phyloP scores from a whole-genome alignment of 2,329 filamentous ascomycete species.

The Neopestalotiopsis clavispora region DNA sequence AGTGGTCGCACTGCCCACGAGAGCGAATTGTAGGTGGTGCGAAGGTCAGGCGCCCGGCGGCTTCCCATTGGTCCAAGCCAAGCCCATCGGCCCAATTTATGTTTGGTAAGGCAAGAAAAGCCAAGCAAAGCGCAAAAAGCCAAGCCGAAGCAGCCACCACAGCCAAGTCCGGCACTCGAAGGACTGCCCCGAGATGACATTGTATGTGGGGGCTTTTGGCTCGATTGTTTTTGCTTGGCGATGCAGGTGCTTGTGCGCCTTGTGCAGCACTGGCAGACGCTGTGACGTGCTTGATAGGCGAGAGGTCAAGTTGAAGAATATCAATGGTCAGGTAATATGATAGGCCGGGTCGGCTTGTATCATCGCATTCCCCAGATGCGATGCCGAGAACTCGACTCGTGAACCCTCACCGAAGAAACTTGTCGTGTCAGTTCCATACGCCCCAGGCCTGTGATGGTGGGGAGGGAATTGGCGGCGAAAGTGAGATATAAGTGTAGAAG shows the following conservation, averaged over 20 bases:
- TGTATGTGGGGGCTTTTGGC: neutral
- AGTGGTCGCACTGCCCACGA: neutral
- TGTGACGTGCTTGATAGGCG: slow-evolving; percentile 1
- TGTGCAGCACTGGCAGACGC: neutral
- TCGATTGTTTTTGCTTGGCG: slow-evolving; percentile 2
- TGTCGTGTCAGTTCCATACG: neutral
- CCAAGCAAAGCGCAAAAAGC: too few species aligned
- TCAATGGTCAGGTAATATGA: neutral
- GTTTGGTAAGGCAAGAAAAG: neutral
- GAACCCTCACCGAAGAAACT: neutral
- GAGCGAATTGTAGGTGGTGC: neutral
- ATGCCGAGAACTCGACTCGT: neutral
- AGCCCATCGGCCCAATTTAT: neutral
- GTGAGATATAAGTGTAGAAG: neutral
- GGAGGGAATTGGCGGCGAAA: neutral
- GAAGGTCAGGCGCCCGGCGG: neutral
- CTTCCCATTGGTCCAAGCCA: neutral
- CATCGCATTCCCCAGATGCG: neutral
- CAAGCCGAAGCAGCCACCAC: neutral
- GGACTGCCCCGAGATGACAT: neutral
- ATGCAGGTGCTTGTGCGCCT: neutral
- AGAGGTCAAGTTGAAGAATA: neutral
- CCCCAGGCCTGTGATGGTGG: neutral
- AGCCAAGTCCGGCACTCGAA: neutral
- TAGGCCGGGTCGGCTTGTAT: neutral